A percentile compares a stretch with the other conserved stretches of the same genome.
Conservation (phyloP, 345 rosid genomes). For the Salix arbutifolia region DNA sequence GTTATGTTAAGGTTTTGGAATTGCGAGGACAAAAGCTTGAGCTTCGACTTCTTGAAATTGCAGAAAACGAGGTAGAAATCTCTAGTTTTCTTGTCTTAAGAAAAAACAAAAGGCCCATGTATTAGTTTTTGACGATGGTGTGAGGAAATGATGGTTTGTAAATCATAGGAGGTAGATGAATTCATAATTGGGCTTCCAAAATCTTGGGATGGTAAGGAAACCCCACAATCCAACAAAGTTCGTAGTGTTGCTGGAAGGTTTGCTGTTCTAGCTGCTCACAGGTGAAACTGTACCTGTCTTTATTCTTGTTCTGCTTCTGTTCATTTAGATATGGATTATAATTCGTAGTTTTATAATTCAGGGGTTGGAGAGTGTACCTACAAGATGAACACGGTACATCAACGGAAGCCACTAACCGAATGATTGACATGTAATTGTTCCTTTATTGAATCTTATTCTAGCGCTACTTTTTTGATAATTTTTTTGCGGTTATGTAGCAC, state of each 20-base stretch:
- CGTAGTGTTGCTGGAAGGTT: constrained; percentile 80
- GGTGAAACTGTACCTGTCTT: constrained; percentile 24
- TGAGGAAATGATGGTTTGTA: background rate
- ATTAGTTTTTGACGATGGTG: too few species aligned
- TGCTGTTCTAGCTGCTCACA: constrained; percentile 70
- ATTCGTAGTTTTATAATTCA: constrained; percentile 22
- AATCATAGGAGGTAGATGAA: constrained; percentile 71
- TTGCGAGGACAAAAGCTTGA: constrained; percentile 83
- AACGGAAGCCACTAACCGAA: constrained; percentile 51
- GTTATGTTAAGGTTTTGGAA: constrained; percentile 52
- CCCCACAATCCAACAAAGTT: constrained; percentile 74
- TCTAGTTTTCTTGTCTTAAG: background rate
- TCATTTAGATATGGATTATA: background rate
- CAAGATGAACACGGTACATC: constrained; percentile 88
- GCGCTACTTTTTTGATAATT: background rate
- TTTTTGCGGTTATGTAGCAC: background rate
- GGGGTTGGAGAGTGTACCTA: constrained; percentile 90
- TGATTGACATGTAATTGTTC: constrained; percentile 63
- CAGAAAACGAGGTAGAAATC: constrained; percentile 52
- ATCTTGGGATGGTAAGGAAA: constrained; percentile 78
- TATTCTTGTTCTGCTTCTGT: background rate
- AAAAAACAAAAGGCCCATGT: background rate
- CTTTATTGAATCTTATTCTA: background rate
- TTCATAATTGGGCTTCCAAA: constrained; percentile 78
- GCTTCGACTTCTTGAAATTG: constrained; percentile 56